Conservation (phyloP, 2,329 filamentous ascomycete species). For the Parascedosporium putredinis region DNA sequence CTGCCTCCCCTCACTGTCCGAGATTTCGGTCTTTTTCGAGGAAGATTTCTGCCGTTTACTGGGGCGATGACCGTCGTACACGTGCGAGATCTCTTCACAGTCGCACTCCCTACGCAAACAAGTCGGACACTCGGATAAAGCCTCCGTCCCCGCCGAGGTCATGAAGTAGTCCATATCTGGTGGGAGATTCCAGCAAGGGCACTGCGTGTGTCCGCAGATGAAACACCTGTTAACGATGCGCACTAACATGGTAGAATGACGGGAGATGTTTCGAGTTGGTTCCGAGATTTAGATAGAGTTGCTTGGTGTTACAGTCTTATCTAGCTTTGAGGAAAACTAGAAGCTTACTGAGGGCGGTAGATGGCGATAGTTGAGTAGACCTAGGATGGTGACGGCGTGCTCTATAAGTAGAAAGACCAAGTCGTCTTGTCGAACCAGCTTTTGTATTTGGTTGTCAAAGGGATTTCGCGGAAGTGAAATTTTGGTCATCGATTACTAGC, state of each 20-base stretch:
- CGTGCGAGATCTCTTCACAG: neutral
- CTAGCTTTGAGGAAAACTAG: too few species aligned
- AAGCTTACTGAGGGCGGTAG: too few species aligned
- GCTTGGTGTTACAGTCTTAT: too few species aligned
- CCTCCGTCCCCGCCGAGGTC: neutral
- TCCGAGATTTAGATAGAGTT: too few species aligned
- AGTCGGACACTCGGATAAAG: neutral
- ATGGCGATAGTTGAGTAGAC: too few species aligned
- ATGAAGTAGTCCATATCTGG: neutral
- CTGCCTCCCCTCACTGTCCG: neutral
- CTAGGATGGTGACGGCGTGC: too few species aligned
- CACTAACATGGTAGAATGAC: neutral
- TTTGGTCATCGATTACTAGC: too few species aligned
- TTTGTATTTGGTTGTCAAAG: too few species aligned
- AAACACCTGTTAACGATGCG: neutral
- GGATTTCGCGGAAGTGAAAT: too few species aligned
- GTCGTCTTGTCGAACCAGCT: too few species aligned
- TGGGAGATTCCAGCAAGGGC: neutral
- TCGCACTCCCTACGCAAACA: neutral
- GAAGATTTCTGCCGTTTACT: neutral
- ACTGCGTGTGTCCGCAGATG: neutral
- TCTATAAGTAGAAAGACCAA: too few species aligned
- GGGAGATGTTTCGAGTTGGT: neutral
- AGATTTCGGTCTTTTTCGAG: neutral
- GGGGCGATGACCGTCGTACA: neutral